Base-by-base conservation (phyloP, 2,329 filamentous ascomycete species). In the Colletotrichum endophyticum region DNA sequence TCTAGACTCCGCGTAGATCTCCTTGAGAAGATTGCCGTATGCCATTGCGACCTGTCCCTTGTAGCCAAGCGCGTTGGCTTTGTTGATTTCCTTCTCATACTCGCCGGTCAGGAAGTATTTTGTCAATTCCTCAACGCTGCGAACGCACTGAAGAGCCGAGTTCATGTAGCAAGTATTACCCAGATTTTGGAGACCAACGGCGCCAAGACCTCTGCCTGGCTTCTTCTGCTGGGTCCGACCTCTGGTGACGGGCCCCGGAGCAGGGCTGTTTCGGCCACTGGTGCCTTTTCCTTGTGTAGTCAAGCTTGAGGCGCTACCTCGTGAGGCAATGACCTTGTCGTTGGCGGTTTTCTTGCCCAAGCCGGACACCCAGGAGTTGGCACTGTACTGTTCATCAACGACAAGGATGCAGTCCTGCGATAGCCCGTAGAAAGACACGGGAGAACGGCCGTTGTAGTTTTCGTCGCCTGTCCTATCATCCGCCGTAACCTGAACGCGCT, bases 101-200 rank as follows among this genome's bases (percentile, higher is more conserved):
- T 93, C 91, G 75, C 93, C 90, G 67, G 91, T 89, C 66, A 98
- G 85, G 84, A 99, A 99, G 84, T 98, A 99, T 81, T 96, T 93
- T 7, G 95, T 96, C 78, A 99, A 87, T 84, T 99, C 97, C 82
- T 98, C 95, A 0, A 98, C 96, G 80, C 95, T 98, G 67, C 96
- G 93, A 68, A 99, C 92, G 83, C 97, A 99, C 83, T 99, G 97
- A 71, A 99, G 88, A 12, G 97, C 97, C 27, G 96, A 98, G 85
- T 99, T 99, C 96, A 99, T 98, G 86, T 99, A 99, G 86, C 97
- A 99, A 0, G 97, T 99, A 82, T 99, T 99, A 66, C 97, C 97
- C 16, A 99, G 87, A 82, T 99, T 99, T 78, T 92, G 92, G 69
- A 99, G 87, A 39, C 97, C 97, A 57, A 96, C 94, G 56, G 93